A percentile compares a stretch with the other conserved stretches of the same genome.
These are phyloP conservation scores for Phytopythium vexans DNA, from an alignment of 352 stramenopile species.

Conservation along the genomic window DNA sequence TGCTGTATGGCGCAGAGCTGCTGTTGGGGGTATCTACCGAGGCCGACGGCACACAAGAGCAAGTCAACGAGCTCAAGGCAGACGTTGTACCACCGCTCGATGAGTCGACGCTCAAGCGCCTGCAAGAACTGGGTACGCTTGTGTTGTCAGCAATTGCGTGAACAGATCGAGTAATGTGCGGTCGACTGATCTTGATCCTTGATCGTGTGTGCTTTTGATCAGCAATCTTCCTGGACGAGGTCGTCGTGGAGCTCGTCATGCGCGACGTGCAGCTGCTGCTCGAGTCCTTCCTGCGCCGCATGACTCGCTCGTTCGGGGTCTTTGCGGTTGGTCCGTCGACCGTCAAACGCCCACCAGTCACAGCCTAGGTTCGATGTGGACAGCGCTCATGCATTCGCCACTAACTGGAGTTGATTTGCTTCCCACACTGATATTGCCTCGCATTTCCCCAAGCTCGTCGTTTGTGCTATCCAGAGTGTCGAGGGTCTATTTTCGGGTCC, in stretches of 20 bases:
- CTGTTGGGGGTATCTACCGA: slow-evolving; percentile 48
- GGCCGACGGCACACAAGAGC: slow-evolving; percentile 49
- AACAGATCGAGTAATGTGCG: too few species aligned
- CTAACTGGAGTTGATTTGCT: neutral
- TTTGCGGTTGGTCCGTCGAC: slow-evolving; percentile 54
- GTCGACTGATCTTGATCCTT: neutral
- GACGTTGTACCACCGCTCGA: slow-evolving; percentile 21
- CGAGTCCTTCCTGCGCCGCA: slow-evolving; percentile 54
- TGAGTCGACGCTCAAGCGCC: slow-evolving; percentile 25
- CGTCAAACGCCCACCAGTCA: slow-evolving; percentile 26
- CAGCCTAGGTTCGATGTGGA: slow-evolving; percentile 7
- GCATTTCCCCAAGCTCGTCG: slow-evolving; percentile 4
- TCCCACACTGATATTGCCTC: neutral
- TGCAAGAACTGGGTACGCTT: slow-evolving; percentile 51
- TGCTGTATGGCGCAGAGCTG: slow-evolving; percentile 30
- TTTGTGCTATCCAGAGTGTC: too few species aligned
- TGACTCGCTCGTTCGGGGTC: slow-evolving; percentile 57
- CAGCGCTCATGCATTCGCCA: neutral
- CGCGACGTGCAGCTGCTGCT: slow-evolving; percentile 68
- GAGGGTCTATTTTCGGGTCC: too few species aligned
- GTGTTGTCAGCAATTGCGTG: neutral
- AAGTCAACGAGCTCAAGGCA: slow-evolving; percentile 39
- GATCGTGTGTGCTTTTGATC: neutral
- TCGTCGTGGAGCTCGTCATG: slow-evolving; percentile 78
- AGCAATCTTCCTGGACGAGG: slow-evolving; percentile 77